Percentiles rank a stretch among this genome's conserved stretches.
Evolutionary conservation across 495 filamentous ascomycete genomes (phyloP).

Genomic region (Neurospora terricola): DNA sequence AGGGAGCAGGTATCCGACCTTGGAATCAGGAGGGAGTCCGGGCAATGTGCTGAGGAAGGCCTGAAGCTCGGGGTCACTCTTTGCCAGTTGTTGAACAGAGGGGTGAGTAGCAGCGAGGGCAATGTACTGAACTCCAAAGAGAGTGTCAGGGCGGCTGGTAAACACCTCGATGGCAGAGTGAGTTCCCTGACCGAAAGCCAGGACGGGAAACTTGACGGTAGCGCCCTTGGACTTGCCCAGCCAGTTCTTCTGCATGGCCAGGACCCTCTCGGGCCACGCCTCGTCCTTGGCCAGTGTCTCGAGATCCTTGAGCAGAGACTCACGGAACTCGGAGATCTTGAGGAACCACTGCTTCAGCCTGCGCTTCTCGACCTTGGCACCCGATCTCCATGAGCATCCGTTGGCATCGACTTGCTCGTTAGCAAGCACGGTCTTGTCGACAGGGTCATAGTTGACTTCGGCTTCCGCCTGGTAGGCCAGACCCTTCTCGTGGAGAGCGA

Average conservation of each 20-base stretch:
- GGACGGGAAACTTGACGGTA: conserved; percentile 57
- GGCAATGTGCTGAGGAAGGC: conserved; percentile 56
- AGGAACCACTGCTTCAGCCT: conserved; percentile 87
- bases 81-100: conserved; percentile 51
- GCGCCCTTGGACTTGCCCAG: conserved; percentile 69
- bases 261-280: conserved; percentile 70
- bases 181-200: conserved; percentile 24
- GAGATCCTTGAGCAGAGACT: conserved; percentile 63
- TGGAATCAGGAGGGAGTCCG: conserved; percentile 57
- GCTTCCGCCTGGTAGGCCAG: conserved; percentile 73
- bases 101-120: conserved; percentile 68
- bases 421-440: conserved; percentile 81
- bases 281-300: conserved; percentile 50
- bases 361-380: conserved; percentile 72
- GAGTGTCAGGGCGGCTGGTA: conserved; percentile 74
- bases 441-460: conserved; percentile 80
- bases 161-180: conserved; percentile 56
- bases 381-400: conserved; percentile 79
- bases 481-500: conserved; percentile 58
- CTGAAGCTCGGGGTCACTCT: conserved; percentile 47
- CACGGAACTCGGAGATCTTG: conserved; percentile 67
- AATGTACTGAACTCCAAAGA: conserved; percentile 76
- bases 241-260: conserved; percentile 84
- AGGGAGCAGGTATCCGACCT: conserved; percentile 58
- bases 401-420: conserved; percentile 86